These are phyloP conservation scores for Pontederia paniculata DNA, from an alignment of 176 grass and related monocot species.

Conservation along the genomic window DNA sequence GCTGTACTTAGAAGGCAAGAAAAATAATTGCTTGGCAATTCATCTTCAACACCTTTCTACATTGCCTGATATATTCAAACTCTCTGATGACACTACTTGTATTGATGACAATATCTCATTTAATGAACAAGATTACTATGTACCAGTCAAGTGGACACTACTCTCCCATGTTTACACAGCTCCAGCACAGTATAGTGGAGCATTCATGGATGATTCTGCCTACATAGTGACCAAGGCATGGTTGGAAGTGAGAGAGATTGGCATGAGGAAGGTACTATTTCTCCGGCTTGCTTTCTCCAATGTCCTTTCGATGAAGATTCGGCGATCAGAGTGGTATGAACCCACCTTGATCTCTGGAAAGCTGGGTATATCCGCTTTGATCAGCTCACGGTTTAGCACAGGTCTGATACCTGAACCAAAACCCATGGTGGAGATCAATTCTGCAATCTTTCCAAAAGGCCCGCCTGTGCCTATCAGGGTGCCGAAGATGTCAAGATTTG, in stretches of 20 bases:
- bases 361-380: constrained; percentile 49
- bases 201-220: constrained; percentile 60
- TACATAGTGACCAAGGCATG: constrained; percentile 72
- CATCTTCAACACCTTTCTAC: constrained; percentile 70
- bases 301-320: constrained; percentile 57
- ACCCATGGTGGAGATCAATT: constrained; percentile 65
- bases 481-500: constrained; percentile 59
- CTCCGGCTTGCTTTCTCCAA: constrained; percentile 77
- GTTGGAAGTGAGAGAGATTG: constrained; percentile 74
- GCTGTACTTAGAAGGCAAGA: constrained; percentile 80
- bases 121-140: constrained; percentile 46
- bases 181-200: constrained; percentile 52
- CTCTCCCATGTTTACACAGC: constrained; percentile 84
- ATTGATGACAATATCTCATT: constrained; percentile 6
- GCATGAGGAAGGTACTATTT: constrained; percentile 72
- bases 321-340: constrained; percentile 75
- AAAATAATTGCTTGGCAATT: constrained; percentile 49
- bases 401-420: constrained; percentile 12
- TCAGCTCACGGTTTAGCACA: constrained; percentile 44
- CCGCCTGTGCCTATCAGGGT: constrained; percentile 72
- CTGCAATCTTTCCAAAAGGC: constrained; percentile 73
- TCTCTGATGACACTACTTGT: constrained; percentile 28
- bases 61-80: constrained; percentile 28
- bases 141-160: constrained; percentile 49
- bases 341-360: constrained; percentile 25